Base-by-base conservation (phyloP, 148 eudicot species). In the Vaccinium corymbosum region DNA sequence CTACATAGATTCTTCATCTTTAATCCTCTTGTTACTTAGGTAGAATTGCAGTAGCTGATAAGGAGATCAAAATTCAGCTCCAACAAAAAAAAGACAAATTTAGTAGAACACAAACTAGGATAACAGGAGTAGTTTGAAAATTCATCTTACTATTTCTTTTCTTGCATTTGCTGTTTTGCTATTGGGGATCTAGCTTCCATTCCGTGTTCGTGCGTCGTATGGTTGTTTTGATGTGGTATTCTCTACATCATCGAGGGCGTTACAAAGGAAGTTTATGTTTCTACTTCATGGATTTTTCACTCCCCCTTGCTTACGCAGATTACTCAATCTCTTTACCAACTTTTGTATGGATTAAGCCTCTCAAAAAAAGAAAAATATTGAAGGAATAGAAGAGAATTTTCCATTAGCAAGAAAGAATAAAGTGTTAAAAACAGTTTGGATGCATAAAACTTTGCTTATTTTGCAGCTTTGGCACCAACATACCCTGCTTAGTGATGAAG, bases 351-450 rank as follows among this genome's bases (percentile, higher is more conserved):
- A 15, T 19, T 22, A 82, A 73, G 84, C 68, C 79, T 32, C 38
- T 27, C 0, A 27, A 29, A 70, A 82, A 29, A 4, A 8, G 56
- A 6, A 56, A 0, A 55, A n/a, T 14, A 27, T 12, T 51, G 32
- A 11, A 48, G 51, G 64, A 70, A 27, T 32, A 74, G 10, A 76
- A 64, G 50, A 80, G 80, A 50, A 85, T 6, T 70, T 46, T 46
- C 71, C 87, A 52, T 15, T 20, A 66, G 49, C 81, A 85, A 81
- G 84, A 52, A 85, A 81, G 87, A 85, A 85, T 77, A 81, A 85
- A 76, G 87, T 66, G 64, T 27, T 75, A 48, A 20, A 50, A 71
- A 20, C 78, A 32, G 50, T 20, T 81, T 9, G 7, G 83, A 32
- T 81, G 22, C 32, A 11, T 17, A 29, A 29, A 68, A 1, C 42